Evolutionary conservation across 352 stramenopile genomes (phyloP), one percentile per base, ranked within the genome.

Genomic region (Blastocystis sp.): DNA sequence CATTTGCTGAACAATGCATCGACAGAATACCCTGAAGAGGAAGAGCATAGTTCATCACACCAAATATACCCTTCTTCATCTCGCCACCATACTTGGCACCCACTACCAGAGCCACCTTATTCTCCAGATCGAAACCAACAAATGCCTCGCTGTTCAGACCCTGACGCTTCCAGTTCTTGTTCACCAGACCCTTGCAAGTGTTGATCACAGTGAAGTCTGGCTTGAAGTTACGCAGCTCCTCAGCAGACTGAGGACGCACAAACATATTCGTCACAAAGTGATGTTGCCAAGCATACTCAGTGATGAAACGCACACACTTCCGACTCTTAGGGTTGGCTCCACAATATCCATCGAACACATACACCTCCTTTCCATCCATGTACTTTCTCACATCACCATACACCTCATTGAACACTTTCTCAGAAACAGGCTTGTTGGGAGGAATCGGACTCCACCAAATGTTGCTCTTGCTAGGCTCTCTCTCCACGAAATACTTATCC

Each of bases 31-130:
- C 93, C 61, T 96, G 90, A 61, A 98, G 92, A 39, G 95, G 95
- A 42, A 98, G 90, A 93, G 92, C 97, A 91, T 98, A 98, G 91
- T 98, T 98, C 95, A 98, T 98, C 90, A 98, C 93, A 75, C 91
- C 94, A 88, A 98, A 98, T 88, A 98, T 97, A 37, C 95, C 95
- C 91, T 98, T 98, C 91, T 98, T 98, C 92, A 98, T 98, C 90
- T 98, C 95, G 56, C 95, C 96, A 67, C 95, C 95, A 91, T 98
- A 98, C 92, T 92, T 97, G 6, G 95, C 97, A 73, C 95, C 95
- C 75, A 94, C 94, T 75, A 98, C 97, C 59, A 98, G 92, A 54
- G 94, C 95, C 56, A 94, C 91, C 77, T 95, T 92, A 89, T 97
- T 95, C 88, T 98, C 95, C 78, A 98, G 92, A 90, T 98, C 97